Evolutionary conservation across 2,329 filamentous ascomycete species (phyloP).

Genomic region (Diaporthe sp.): DNA sequence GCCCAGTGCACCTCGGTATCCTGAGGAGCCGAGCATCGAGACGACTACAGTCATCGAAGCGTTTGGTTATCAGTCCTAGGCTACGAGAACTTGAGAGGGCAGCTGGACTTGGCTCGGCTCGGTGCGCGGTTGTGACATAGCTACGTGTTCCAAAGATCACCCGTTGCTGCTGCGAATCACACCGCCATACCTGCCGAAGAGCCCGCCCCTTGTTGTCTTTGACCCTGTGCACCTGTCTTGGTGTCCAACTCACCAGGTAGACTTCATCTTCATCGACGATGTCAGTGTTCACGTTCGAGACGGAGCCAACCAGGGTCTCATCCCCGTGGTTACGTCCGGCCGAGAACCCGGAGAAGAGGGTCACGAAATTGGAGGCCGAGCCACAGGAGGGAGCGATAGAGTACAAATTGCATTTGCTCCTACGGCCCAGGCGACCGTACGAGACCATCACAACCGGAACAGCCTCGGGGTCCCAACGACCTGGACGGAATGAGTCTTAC

Average conservation of each 20-base stretch:
- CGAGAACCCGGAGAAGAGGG: conserved; percentile 56
- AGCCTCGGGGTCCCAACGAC: conserved; percentile 34
- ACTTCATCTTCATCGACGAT: conserved; percentile 71
- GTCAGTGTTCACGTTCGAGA: conserved; percentile 95
- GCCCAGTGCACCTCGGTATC: background rate
- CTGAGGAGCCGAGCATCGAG: background rate
- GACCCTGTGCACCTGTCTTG: background rate
- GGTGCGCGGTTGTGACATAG: conserved; percentile 11
- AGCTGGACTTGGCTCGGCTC: background rate
- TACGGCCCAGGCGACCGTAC: conserved; percentile 80
- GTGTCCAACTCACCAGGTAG: background rate
- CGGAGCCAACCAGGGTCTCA: conserved; percentile 86
- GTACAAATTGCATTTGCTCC: conserved; percentile 93
- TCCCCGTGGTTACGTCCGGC: conserved; percentile 87
- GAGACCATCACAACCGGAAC: conserved; percentile 74
- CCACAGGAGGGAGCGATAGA: conserved; percentile 95
- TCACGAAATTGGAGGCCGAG: conserved; percentile 87
- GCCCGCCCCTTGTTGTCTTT: background rate
- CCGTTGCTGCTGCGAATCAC: conserved; percentile 16
- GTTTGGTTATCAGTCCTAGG: background rate
- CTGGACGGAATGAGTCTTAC: conserved; percentile 13
- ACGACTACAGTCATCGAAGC: background rate
- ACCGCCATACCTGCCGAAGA: conserved; percentile 31
- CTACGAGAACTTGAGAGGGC: background rate
- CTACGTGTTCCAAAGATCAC: conserved; percentile 21